These are phyloP conservation scores for Candida fluviatilis DNA, from an alignment of 805 yeast species.

Conservation along the genomic window DNA sequence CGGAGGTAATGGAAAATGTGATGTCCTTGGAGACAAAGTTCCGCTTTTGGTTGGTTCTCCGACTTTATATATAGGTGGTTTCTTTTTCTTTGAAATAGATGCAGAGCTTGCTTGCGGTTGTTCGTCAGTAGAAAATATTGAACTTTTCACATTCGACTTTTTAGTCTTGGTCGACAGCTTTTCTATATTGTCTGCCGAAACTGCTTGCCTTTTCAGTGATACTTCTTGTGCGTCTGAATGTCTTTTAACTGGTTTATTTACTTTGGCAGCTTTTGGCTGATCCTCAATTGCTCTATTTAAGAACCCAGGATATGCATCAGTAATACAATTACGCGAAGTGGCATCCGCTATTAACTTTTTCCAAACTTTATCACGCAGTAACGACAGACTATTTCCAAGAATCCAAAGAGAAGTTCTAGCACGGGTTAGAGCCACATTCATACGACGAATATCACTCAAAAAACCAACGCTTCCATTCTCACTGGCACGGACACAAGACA, in stretches of 20 bases:
- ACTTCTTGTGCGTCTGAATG: not conserved
- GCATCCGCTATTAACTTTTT: conserved; percentile 64
- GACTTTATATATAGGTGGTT: not conserved
- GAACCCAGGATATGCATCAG: conserved; percentile 35
- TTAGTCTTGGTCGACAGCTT: not conserved
- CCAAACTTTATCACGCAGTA: conserved; percentile 71
- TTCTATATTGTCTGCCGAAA: not conserved
- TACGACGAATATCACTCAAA: conserved; percentile 84
- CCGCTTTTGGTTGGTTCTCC: not conserved
- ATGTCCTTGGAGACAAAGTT: not conserved
- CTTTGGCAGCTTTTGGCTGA: not conserved
- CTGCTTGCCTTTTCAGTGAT: not conserved
- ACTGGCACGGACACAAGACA: conserved; percentile 92
- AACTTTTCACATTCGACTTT: not conserved
- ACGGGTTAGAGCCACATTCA: conserved; percentile 96
- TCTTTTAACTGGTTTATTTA: not conserved
- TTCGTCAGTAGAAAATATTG: not conserved
- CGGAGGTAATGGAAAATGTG: not conserved
- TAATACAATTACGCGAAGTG: conserved; percentile 35
- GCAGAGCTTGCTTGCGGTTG: not conserved
- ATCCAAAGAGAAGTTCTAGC: conserved; percentile 92
- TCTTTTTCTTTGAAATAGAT: not conserved
- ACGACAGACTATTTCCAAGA: conserved; percentile 71
- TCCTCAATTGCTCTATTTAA: conserved; percentile 10
- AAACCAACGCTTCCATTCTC: conserved; percentile 75